phyloP scores from a whole-genome alignment of 441 rosid genomes.

The Erysimum cheiri region DNA sequence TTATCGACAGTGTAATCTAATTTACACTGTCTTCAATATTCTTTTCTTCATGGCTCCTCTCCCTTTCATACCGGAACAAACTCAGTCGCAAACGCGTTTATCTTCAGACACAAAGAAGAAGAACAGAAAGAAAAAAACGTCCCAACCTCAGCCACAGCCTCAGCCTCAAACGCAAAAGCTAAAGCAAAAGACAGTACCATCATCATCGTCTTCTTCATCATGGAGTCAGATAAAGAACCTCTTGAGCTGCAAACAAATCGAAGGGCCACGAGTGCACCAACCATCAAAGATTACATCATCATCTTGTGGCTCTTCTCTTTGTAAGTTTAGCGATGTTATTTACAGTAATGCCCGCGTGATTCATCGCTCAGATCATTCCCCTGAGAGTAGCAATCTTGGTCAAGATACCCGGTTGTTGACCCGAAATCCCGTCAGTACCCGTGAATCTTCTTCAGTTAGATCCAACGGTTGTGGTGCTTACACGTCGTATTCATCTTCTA shows the following conservation, averaged over 20 bases:
- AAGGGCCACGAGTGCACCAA: conserved; percentile 68
- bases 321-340: conserved; percentile 79
- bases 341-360: conserved; percentile 87
- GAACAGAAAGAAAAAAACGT: conserved; percentile 41
- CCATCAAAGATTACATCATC: conserved; percentile 67
- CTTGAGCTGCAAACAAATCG: conserved; percentile 80
- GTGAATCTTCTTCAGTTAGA: conserved; percentile 54
- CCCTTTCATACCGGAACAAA: conserved; percentile 58
- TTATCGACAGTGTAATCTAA: conserved; percentile 19
- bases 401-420: conserved; percentile 65
- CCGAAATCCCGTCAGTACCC: conserved; percentile 47
- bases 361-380: conserved; percentile 86
- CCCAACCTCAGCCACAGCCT: neutral
- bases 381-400: conserved; percentile 73
- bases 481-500: conserved; percentile 53
- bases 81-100: conserved; percentile 40
- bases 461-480: conserved; percentile 48
- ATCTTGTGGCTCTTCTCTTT: conserved; percentile 63
- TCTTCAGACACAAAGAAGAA: conserved; percentile 45
- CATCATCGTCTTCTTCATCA: conserved; percentile 53
- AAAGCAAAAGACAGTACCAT: conserved; percentile 46
- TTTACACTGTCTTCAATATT: conserved; percentile 6
- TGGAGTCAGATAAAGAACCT: conserved; percentile 95
- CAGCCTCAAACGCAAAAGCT: conserved; percentile 35
- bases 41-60: conserved; percentile 66